These are phyloP conservation scores for Pyrenula massariospora DNA, from an alignment of 495 filamentous ascomycete species.

Conservation along the genomic window DNA sequence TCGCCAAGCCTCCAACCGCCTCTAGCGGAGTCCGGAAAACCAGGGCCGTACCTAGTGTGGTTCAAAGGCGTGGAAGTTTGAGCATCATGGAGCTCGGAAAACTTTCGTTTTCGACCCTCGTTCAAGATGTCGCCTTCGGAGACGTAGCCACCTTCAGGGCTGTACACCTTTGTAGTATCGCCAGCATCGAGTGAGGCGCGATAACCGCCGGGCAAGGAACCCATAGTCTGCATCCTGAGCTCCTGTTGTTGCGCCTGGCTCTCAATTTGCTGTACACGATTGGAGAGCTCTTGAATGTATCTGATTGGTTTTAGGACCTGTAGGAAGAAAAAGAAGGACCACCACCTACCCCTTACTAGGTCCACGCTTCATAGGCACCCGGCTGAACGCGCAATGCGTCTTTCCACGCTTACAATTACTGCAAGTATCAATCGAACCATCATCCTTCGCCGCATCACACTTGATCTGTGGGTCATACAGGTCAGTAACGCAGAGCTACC, in stretches of 20 bases:
- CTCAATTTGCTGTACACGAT: slow-evolving; percentile 75
- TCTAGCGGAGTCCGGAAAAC: not conserved
- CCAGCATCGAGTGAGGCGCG: not conserved
- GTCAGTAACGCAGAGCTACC: slow-evolving; percentile 9
- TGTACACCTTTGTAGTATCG: not conserved
- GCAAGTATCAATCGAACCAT: slow-evolving; percentile 59
- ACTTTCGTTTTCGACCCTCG: not conserved
- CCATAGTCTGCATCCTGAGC: slow-evolving; percentile 16
- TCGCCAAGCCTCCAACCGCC: not conserved
- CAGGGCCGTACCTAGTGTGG: not conserved
- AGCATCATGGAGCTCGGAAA: not conserved
- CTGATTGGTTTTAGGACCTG: slow-evolving; percentile 25
- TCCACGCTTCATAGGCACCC: slow-evolving; percentile 88
- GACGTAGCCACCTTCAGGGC: not conserved
- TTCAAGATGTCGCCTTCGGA: not conserved
- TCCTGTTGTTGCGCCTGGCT: slow-evolving; percentile 29
- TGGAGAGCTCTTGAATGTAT: slow-evolving; percentile 93
- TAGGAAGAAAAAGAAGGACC: slow-evolving; percentile 2
- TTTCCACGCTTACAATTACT: slow-evolving; percentile 74
- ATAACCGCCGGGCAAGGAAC: not conserved
- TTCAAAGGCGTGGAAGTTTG: not conserved
- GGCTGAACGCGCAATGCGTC: slow-evolving; percentile 74
- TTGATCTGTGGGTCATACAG: slow-evolving; percentile 53
- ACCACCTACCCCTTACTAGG: slow-evolving; percentile 75
- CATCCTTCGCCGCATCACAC: slow-evolving; percentile 78